phyloP scores from a whole-genome alignment of 306 rosid species.

The Cucurbita moschata region DNA sequence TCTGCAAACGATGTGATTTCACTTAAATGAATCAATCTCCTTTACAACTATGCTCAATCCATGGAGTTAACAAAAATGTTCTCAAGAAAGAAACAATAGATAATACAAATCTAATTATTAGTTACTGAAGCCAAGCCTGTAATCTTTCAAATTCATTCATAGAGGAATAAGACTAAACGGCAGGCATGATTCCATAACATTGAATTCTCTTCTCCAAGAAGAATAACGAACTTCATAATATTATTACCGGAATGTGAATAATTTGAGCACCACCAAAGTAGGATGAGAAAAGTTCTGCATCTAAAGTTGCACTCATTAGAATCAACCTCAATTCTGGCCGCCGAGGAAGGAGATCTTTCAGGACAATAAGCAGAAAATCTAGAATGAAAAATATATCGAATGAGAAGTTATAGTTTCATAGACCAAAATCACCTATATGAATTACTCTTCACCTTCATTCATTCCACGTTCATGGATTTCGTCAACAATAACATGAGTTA shows the following conservation, averaged over 20 bases:
- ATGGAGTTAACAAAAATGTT: neutral
- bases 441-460: slow-evolving; percentile 69
- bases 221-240: slow-evolving; percentile 12
- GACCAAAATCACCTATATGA: slow-evolving; percentile 13
- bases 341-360: slow-evolving; percentile 77
- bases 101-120: neutral
- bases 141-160: neutral
- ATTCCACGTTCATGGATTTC: slow-evolving; percentile 99
- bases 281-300: slow-evolving; percentile 74
- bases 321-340: slow-evolving; percentile 76
- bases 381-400: slow-evolving; percentile 25
- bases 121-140: neutral
- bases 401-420: slow-evolving; percentile 19
- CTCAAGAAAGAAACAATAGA: neutral
- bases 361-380: slow-evolving; percentile 94
- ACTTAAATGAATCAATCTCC: neutral
- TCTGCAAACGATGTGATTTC: neutral
- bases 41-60: neutral
- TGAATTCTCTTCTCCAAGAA: neutral
- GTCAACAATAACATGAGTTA: slow-evolving; percentile 89
- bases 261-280: slow-evolving; percentile 56
- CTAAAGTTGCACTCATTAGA: slow-evolving; percentile 98
- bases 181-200: neutral
- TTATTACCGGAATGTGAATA: slow-evolving; percentile 54
- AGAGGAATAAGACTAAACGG: neutral